Conservation (phyloP, 805 yeast genomes). For the Limtongozyma cylindracea region DNA sequence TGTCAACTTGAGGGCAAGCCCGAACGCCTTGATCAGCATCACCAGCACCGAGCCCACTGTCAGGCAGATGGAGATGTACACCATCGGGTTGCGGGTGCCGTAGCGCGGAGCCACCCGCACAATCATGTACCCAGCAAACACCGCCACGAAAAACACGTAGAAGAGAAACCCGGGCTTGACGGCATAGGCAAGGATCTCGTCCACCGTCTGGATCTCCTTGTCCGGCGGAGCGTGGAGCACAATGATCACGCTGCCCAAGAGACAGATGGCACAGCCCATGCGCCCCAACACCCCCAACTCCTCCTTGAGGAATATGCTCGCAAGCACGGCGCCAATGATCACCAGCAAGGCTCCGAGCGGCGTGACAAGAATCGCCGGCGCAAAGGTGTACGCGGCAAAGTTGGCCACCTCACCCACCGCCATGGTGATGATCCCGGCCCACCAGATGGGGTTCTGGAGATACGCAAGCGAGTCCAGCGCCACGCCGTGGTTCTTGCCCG, state of each 20-base stretch:
- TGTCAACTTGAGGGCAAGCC: slow-evolving; percentile 72
- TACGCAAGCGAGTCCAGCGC: slow-evolving; percentile 45
- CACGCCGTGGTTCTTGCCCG: slow-evolving; percentile 22
- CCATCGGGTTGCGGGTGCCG: slow-evolving; percentile 67
- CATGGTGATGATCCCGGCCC: slow-evolving; percentile 83
- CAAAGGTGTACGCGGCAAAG: slow-evolving; percentile 87
- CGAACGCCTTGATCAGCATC: slow-evolving; percentile 83
- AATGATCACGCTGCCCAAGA: slow-evolving; percentile 70
- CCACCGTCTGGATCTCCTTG: slow-evolving; percentile 68
- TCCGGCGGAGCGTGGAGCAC: slow-evolving; percentile 90
- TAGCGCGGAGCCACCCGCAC: slow-evolving; percentile 61
- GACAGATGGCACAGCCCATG: slow-evolving; percentile 81
- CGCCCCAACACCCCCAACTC: slow-evolving; percentile 73
- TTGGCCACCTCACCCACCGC: slow-evolving; percentile 81
- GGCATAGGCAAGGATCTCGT: slow-evolving; percentile 66
- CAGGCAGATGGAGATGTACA: slow-evolving; percentile 74
- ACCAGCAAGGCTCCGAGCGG: slow-evolving; percentile 83
- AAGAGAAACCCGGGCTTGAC: slow-evolving; percentile 50
- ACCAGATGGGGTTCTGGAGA: slow-evolving; percentile 72
- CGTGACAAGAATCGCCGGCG: slow-evolving; percentile 80
- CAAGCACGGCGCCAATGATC: slow-evolving; percentile 77
- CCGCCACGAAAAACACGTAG: slow-evolving; percentile 35
- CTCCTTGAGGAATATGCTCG: slow-evolving; percentile 64
- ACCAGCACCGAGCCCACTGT: slow-evolving; percentile 79
- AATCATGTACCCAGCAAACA: slow-evolving; percentile 55